Evolutionary conservation across 2,329 filamentous ascomycete species (phyloP), one percentile per base, ranked within the genome.

Genomic region (Rhynchosporium secalis): DNA sequence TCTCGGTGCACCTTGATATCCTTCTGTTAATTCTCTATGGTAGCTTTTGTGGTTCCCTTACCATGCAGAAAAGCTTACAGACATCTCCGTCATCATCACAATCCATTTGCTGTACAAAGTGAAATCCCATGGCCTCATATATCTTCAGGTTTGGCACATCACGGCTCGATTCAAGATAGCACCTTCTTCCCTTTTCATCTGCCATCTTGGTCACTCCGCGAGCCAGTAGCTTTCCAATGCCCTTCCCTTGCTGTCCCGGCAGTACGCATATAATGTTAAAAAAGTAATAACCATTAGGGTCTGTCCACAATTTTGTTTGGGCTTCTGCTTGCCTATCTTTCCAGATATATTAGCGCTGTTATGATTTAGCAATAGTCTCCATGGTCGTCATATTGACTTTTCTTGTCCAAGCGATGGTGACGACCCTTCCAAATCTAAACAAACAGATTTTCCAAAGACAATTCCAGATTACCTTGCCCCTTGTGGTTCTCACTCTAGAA

Each of bases 251-350:
- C 38, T 80, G 81, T 55, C 85, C 81, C 0, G 87, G 86, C 15
- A 84, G 73, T 1, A 91, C 88, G 0, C 88, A 87, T 69, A 91
- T 84, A 64, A 91, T 89, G 70, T 91, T 92, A 66, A 89, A 87
- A 68, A 91, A 91, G 70, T 90, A 91, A 70, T 91, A 91, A 0
- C 89, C 89, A 4, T 80, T 78, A 0, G 81, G 79, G 61, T 89
- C 86, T 0, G 78, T 83, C 88, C 88, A 91, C 3, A 90, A 75
- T 31, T 82, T 76, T 0, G 77, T 76, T 60, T 91, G 88, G 0
- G 83, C 85, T 45, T 83, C 77, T 0, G 81, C 79, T 73, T 92
- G 88, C 5, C 82, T 79, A 4, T 79, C 78, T 71, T 91, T 91
- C 88, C 87, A 91, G 67, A 90, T 88, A 74, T 84, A 87, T 72